These are phyloP conservation scores for Kodamaea sp. DNA, from an alignment of 1,139 yeast genomes.

Conservation along the genomic window DNA sequence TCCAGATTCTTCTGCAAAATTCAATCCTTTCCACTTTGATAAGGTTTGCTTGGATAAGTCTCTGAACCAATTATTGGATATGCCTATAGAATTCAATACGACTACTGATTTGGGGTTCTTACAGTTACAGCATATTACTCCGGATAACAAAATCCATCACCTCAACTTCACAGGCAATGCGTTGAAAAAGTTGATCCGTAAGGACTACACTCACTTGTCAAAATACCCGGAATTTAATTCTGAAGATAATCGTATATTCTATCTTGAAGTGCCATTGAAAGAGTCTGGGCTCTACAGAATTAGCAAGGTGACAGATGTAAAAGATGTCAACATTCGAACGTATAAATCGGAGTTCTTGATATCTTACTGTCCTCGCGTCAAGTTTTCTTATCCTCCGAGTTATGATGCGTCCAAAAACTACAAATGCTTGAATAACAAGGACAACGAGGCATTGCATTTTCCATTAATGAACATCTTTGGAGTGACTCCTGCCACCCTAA, in stretches of 20 bases:
- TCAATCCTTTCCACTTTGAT: conserved; percentile 73
- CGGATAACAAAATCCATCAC: conserved; percentile 49
- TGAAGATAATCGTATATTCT: conserved; percentile 39
- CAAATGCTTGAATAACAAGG: conserved; percentile 57
- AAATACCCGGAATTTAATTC: conserved; percentile 22
- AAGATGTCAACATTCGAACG: conserved; percentile 63
- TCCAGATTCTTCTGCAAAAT: conserved; percentile 86
- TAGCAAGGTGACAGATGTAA: conserved; percentile 62
- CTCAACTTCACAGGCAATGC: conserved; percentile 61
- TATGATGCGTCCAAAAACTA: conserved; percentile 31
- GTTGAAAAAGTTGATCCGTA: conserved; percentile 44
- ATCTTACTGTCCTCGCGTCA: conserved; percentile 76
- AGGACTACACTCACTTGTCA: conserved; percentile 42
- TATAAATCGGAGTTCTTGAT: conserved; percentile 66
- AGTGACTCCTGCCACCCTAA: conserved; percentile 71
- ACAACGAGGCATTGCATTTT: conserved; percentile 50
- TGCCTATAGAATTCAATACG: conserved; percentile 83
- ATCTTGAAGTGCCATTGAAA: conserved; percentile 57
- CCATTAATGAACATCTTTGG: conserved; percentile 62
- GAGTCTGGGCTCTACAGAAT: conserved; percentile 77
- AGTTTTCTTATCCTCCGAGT: conserved; percentile 39
- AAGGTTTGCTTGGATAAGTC: conserved; percentile 55
- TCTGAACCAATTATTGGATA: conserved; percentile 25
- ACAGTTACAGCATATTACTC: conserved; percentile 63
- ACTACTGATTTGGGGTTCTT: conserved; percentile 70